These are phyloP conservation scores for Botrytis tulipae DNA, from an alignment of 2,329 filamentous ascomycete species.

Conservation along the genomic window DNA sequence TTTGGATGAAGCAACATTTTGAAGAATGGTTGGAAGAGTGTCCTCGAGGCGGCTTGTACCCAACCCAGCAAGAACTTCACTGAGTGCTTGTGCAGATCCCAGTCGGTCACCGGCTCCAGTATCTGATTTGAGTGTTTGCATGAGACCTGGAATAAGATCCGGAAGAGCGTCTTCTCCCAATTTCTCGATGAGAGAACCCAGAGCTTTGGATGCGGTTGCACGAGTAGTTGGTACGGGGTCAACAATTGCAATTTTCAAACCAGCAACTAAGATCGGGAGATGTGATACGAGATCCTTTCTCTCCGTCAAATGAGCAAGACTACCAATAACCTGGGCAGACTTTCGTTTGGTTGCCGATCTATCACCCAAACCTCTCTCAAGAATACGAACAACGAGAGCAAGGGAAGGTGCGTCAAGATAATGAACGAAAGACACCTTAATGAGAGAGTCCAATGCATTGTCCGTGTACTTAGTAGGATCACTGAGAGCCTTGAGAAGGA, in stretches of 20 bases:
- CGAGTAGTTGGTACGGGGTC: constrained; percentile 96
- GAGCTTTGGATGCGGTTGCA: constrained; percentile 90
- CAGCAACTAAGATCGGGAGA: constrained; percentile 86
- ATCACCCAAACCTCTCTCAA: constrained; percentile 88
- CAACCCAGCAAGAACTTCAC: constrained; percentile 91
- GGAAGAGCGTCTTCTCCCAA: constrained; percentile 94
- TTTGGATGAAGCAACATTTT: constrained; percentile 92
- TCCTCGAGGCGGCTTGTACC: constrained; percentile 92
- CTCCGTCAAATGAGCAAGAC: constrained; percentile 93
- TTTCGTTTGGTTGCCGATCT: constrained; percentile 95
- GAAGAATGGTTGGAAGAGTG: constrained; percentile 90
- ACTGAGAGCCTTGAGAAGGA: constrained; percentile 92
- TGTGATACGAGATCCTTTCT: constrained; percentile 90
- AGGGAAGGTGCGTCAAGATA: constrained; percentile 97
- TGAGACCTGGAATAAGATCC: constrained; percentile 94
- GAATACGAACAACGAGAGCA: constrained; percentile 89
- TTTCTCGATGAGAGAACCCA: constrained; percentile 97
- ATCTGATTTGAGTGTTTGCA: constrained; percentile 96
- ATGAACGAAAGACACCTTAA: constrained; percentile 98
- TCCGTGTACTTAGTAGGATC: constrained; percentile 98
- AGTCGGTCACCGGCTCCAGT: constrained; percentile 94
- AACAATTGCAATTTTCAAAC: constrained; percentile 82
- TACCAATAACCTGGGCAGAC: constrained; percentile 95
- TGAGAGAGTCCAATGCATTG: constrained; percentile 86
- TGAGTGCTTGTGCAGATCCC: constrained; percentile 93